A percentile compares a stretch with the other conserved stretches of the same genome.
Conservation (phyloP, 352 stramenopile species). For the Pythium phragmiticola region DNA sequence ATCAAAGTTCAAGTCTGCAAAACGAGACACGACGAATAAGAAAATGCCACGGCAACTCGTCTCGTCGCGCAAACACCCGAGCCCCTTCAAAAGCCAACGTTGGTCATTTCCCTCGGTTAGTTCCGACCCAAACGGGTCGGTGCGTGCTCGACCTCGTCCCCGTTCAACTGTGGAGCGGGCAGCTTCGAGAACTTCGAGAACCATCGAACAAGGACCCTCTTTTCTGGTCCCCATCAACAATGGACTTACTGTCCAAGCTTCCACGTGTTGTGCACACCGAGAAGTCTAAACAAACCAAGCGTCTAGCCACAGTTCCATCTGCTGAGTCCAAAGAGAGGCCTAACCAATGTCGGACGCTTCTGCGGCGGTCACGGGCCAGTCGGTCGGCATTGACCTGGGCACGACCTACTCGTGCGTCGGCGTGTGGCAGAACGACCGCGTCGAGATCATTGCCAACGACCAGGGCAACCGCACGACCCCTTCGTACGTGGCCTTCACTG, state of each 20-base stretch:
- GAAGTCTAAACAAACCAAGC: neutral
- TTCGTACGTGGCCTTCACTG: slow-evolving; percentile 95
- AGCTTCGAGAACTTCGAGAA: neutral
- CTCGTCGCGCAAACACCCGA: too few relatives aligned
- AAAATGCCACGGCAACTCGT: neutral
- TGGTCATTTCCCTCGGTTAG: neutral
- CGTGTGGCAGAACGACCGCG: slow-evolving; percentile 97
- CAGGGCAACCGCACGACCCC: slow-evolving; percentile 95
- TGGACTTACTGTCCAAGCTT: neutral
- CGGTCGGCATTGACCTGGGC: slow-evolving; percentile 96
- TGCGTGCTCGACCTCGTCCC: neutral
- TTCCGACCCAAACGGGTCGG: neutral
- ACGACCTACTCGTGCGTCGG: slow-evolving; percentile 97
- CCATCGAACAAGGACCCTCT: neutral
- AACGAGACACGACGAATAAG: neutral
- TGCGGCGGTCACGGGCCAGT: slow-evolving; percentile 45
- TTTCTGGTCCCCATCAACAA: neutral
- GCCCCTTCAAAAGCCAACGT: neutral
- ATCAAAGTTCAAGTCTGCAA: neutral
- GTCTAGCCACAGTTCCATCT: neutral
- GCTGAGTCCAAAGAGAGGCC: neutral
- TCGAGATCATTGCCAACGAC: slow-evolving; percentile 95
- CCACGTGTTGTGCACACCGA: neutral
- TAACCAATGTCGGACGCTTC: slow-evolving; percentile 10
- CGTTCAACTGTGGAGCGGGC: neutral